These are phyloP conservation scores for Alternaria alternata DNA, from an alignment of 2,329 filamentous ascomycete species.

Conservation along the genomic window DNA sequence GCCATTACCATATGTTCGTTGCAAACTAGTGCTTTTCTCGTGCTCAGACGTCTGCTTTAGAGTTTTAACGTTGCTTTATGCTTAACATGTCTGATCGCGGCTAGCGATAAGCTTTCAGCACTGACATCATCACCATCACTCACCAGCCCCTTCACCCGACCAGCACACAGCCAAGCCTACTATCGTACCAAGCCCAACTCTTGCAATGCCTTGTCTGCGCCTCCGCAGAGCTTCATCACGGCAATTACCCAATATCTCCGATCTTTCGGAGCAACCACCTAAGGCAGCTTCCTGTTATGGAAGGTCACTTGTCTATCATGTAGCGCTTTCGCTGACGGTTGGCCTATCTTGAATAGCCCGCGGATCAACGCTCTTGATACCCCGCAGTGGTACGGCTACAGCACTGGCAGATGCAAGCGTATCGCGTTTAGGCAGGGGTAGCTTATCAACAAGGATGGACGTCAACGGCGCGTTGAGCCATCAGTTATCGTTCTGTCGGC, in stretches of 20 bases:
- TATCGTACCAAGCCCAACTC: constrained; percentile 7
- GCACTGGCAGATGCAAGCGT: constrained; percentile 14
- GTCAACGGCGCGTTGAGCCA: constrained; percentile 19
- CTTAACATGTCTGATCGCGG: constrained; percentile 14
- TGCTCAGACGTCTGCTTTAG: constrained; percentile 6
- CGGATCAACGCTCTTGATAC: constrained; percentile 18
- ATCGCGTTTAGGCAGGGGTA: constrained; percentile 13
- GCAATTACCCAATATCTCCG: constrained; percentile 3
- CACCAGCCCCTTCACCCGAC: background rate
- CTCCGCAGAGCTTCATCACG: background rate
- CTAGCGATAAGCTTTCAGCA: constrained; percentile 17
- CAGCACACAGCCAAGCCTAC: background rate
- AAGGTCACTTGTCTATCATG: constrained; percentile 22
- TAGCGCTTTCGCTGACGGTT: constrained; percentile 4
- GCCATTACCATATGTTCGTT: background rate
- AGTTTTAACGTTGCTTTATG: constrained; percentile 30
- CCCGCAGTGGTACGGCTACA: constrained; percentile 24
- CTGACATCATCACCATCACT: constrained; percentile 15
- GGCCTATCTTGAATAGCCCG: constrained; percentile 22
- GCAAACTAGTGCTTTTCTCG: background rate
- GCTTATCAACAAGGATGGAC: constrained; percentile 25
- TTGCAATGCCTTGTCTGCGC: constrained; percentile 1
- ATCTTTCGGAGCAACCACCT: background rate
- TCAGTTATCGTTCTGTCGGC: constrained; percentile 12
- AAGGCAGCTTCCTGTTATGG: constrained; percentile 35